Base-by-base conservation (phyloP, 2,329 filamentous ascomycete genomes). In the Sordariomycetes sp. region DNA sequence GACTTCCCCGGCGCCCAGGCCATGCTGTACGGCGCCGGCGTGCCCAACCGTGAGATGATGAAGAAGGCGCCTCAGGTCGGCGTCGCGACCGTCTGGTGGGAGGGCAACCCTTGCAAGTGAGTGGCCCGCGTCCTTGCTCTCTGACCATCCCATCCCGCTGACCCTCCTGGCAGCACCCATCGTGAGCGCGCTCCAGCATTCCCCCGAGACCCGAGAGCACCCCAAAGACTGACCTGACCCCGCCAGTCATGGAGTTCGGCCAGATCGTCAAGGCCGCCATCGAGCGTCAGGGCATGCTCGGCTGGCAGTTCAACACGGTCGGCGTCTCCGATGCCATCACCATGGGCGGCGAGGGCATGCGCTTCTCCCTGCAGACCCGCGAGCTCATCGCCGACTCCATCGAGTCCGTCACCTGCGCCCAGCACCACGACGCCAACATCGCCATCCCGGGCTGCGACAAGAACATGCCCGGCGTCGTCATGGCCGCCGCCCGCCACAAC, bases 361-460 rank as follows among this genome's bases (percentile, higher is more conserved):
- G 90, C 35, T 95, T 87, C 63, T 94, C 86, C 17, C 72, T 95
- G 5, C 88, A 94, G 53, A 85, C 82, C 2, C 75, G 88, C 39
- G 88, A 96, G 52, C 79, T 95, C 44, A 95, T 96, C 45, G 88
- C 88, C 42, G 88, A 96, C 61, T 88, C 81, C 46, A 87, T 95
- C 50, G 90, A 96, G 63, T 88, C 85, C 2, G 84, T 94, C 25
- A 95, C 87, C 2, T 90, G 82, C 54, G 90, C 85, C 5, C 88
- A 95, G 55, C 82, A 83, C 46, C 86, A 95, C 58, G 90, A 95
- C 54, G 90, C 87, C 38, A 93, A 88, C 57, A 88, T 95, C 54
- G 79, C 85, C 20, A 90, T 95, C 46, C 87, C 90, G 0, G 88
- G 88, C 9, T 95, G 88, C 56, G 88, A 95, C 64, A 95, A 95